Evolutionary conservation across 306 rosid species (phyloP), one percentile per base, ranked within the genome.

Genomic region (Rosa chinensis): DNA sequence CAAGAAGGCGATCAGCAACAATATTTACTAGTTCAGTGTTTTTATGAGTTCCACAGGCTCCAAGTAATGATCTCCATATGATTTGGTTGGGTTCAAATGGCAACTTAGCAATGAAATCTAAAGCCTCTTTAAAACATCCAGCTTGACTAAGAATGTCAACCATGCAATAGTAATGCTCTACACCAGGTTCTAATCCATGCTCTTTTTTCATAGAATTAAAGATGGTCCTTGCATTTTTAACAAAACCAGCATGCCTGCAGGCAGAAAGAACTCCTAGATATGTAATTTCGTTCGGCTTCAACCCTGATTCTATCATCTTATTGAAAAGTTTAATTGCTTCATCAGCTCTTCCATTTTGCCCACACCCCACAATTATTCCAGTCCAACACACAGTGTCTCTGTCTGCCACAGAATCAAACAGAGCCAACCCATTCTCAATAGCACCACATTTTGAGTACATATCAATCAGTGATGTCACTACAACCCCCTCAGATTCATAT

Each of bases 401-500:
- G 82, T 92, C 87, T 28, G 79, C 85, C 49, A 76, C 74, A 72
- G 81, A 75, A 44, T n/a, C 47, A 84, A 94, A 90, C 85, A 94
- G 74, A 63, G 84, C 81, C 67, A 94, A 84, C 68, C 88, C 94
- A 79, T 89, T 89, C 47, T 90, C 84, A 69, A 90, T 94, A 56
- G 88, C 91, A 82, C 98, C 98, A 78, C 98, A 90, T 85, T 92
- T 94, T 81, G 94, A 83, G 82, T 92, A 89, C 93, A 90, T 86
- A 74, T 90, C 97, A 81, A 87, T 82, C 45, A 94, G 90, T 58
- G 97, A 89, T 73, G 98, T 92, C 32, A 81, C 71, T 32, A 90
- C 84, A 68, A 94, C 90, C 62, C 77, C 82, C 80, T 94, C 98
- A 40, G 82, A 73, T 78, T 78, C 94, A 79, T 83, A 94, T 77